These are phyloP conservation scores for Acanthamoeba castellanii DNA, from an alignment of 208 protist genomes.

Conservation along the genomic window DNA sequence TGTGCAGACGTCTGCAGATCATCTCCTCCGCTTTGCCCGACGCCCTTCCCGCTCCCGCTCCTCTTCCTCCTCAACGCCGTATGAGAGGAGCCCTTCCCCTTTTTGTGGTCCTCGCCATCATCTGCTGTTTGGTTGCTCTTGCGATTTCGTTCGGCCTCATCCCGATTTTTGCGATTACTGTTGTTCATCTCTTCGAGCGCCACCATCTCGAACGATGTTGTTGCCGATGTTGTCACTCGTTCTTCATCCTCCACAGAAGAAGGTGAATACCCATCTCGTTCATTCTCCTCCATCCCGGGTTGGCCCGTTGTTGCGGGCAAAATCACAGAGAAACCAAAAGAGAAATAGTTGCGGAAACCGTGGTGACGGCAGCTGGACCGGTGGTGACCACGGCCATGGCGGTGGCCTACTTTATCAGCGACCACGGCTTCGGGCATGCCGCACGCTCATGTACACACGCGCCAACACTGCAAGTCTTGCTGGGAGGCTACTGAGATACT, in stretches of 20 bases:
- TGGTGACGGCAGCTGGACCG: no score
- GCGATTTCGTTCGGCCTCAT: no score
- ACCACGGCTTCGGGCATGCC: constrained; percentile 18
- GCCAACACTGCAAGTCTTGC: not conserved
- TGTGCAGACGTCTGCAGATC: not conserved
- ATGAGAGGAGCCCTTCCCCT: no score
- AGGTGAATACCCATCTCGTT: no score
- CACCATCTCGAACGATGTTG: not conserved
- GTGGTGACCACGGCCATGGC: not conserved
- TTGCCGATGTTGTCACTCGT: not conserved
- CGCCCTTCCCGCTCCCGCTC: not conserved
- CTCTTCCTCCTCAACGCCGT: not conserved
- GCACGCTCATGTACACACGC: not conserved
- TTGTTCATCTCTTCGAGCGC: not conserved
- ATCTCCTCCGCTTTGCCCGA: not conserved
- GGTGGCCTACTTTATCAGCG: constrained; percentile 43
- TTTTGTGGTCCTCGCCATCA: no score
- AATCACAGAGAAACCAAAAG: no score
- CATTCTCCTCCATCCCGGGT: no score
- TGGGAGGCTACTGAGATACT: no score
- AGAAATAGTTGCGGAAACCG: no score
- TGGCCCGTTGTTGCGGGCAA: no score
- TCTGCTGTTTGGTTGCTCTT: no score
- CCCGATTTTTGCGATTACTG: no score
- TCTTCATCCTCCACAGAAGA: not conserved